Percentiles rank a stretch among this genome's conserved stretches.
phyloP scores from a whole-genome alignment of 2,329 filamentous ascomycete species.

The Diaporthe ilicicola region DNA sequence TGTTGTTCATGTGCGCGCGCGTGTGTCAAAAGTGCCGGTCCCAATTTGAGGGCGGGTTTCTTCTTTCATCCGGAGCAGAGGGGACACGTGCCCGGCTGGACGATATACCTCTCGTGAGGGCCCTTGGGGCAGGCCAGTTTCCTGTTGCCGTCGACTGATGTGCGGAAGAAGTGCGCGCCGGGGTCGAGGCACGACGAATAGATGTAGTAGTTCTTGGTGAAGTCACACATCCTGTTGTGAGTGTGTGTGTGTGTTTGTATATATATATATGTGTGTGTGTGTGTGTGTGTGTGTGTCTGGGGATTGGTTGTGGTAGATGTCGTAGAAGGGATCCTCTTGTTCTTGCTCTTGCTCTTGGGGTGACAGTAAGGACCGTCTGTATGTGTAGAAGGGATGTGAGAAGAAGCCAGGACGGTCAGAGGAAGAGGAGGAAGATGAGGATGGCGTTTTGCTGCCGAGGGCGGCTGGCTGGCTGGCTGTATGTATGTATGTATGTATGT shows the following conservation, averaged over 20 bases:
- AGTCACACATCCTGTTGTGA: slow-evolving; percentile 62
- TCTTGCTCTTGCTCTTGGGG: neutral
- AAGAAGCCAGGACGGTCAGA: neutral
- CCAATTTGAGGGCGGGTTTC: neutral
- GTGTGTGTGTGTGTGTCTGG: neutral
- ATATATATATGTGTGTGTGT: too few species aligned
- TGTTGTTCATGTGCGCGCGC: neutral
- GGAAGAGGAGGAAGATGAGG: neutral
- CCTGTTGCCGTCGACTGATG: slow-evolving; percentile 71
- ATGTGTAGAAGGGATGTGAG: neutral
- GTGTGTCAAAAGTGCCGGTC: neutral
- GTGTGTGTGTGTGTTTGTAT: neutral
- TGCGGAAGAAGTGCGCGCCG: slow-evolving; percentile 75
- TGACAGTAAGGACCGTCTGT: neutral
- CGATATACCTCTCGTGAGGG: slow-evolving; percentile 79
- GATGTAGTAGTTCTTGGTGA: slow-evolving; percentile 80
- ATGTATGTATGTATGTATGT: too few species aligned
- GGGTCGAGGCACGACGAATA: slow-evolving; percentile 76
- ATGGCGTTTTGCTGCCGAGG: neutral
- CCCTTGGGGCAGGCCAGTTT: slow-evolving; percentile 67
- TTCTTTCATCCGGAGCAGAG: slow-evolving; percentile 48
- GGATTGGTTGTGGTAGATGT: neutral
- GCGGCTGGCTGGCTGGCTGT: neutral
- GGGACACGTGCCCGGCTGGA: slow-evolving; percentile 70
- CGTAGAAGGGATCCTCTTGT: neutral